A percentile compares a stretch with the other conserved stretches of the same genome.
phyloP scores from a whole-genome alignment of 345 rosid genomes.

The Eucalyptus guilfoylei region DNA sequence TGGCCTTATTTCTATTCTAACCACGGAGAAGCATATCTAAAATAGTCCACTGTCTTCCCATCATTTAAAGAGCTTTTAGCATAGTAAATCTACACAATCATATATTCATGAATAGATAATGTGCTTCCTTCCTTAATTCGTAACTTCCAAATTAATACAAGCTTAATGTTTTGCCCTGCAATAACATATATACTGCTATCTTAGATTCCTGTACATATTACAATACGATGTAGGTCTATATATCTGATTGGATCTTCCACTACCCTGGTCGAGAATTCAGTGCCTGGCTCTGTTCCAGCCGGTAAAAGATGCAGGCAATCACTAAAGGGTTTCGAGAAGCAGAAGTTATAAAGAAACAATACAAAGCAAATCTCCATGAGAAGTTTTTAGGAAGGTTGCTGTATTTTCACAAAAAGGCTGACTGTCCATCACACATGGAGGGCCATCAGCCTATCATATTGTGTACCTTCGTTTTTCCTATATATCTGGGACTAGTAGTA shows the following conservation, averaged over 20 bases:
- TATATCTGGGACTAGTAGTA: background rate
- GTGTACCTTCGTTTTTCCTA: background rate
- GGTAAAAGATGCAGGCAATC: background rate
- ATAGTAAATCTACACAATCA: background rate
- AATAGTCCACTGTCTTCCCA: background rate
- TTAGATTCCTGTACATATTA: background rate
- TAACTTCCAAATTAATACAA: background rate
- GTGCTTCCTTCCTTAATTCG: background rate
- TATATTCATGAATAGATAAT: background rate
- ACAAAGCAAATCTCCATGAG: background rate
- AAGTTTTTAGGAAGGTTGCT: background rate
- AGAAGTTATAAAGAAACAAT: background rate
- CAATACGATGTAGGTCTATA: background rate
- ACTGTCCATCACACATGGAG: background rate
- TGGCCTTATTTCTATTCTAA: background rate
- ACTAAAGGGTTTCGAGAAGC: background rate
- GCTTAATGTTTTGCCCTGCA: background rate
- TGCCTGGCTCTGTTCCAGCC: background rate
- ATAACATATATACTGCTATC: background rate
- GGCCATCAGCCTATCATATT: background rate
- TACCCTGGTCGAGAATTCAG: background rate
- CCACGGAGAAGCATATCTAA: background rate
- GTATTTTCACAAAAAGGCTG: background rate
- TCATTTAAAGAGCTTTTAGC: background rate
- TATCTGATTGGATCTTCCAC: background rate